Conservation (phyloP, 2,329 filamentous ascomycete species). For the Allantophomopsis lycopodina region DNA sequence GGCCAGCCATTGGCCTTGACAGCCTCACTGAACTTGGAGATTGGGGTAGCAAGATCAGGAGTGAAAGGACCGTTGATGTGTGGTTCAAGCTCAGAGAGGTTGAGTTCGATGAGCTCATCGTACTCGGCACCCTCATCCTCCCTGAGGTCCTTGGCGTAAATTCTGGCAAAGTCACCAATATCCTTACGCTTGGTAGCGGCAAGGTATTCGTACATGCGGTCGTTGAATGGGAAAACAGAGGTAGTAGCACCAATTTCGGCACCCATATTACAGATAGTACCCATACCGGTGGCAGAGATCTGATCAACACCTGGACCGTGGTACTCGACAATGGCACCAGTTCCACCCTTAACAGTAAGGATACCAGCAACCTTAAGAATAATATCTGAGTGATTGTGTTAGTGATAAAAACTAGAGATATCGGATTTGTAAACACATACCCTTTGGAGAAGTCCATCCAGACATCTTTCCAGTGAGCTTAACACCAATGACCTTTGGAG, state of each 20-base stretch:
- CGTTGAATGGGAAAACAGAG: constrained; percentile 94
- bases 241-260: constrained; percentile 77
- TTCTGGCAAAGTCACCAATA: constrained; percentile 81
- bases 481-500: constrained; percentile 92
- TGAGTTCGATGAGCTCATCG: constrained; percentile 91
- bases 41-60: constrained; percentile 91
- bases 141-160: constrained; percentile 73
- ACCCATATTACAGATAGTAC: constrained; percentile 61
- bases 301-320: constrained; percentile 58
- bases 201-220: constrained; percentile 95
- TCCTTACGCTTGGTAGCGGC: constrained; percentile 76
- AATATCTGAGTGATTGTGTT: constrained; percentile 46
- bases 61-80: constrained; percentile 99
- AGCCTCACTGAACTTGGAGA: constrained; percentile 92
- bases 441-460: constrained; percentile 90
- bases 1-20: constrained; percentile 95
- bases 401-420: constrained; percentile 4
- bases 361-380: constrained; percentile 97
- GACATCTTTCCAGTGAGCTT: constrained; percentile 80
- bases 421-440: constrained; percentile 31
- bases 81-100: constrained; percentile 87
- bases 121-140: constrained; percentile 89
- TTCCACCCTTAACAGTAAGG: constrained; percentile 95
- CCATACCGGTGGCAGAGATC: constrained; percentile 77
- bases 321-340: constrained; percentile 79